Evolutionary conservation across 306 rosid genomes (phyloP).

Genomic region (Prunus salicina): DNA sequence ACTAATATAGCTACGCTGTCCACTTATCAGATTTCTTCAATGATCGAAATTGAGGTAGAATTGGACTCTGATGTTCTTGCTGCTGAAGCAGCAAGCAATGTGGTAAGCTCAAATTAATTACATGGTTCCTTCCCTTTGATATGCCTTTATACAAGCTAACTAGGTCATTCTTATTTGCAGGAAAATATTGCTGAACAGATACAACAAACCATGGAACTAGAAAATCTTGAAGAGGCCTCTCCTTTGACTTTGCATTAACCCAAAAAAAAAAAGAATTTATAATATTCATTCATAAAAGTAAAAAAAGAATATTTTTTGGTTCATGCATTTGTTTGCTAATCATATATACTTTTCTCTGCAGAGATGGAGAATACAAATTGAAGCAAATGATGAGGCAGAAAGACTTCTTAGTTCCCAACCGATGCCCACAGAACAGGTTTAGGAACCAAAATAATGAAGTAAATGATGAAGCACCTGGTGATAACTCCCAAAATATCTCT

Average conservation of each 20-base stretch:
- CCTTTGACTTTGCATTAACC: not conserved
- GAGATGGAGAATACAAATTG: conserved; percentile 84
- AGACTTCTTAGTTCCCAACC: conserved; percentile 80
- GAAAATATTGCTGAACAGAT: conserved; percentile 80
- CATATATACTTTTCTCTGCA: conserved; percentile 13
- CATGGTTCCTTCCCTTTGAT: conserved; percentile 17
- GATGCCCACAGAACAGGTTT: conserved; percentile 46
- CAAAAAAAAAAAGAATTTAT: too few species aligned
- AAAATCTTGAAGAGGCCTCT: conserved; percentile 87
- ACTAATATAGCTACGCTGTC: conserved; percentile 19
- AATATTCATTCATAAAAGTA: not conserved
- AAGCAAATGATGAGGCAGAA: conserved; percentile 94
- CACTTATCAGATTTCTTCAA: conserved; percentile 70
- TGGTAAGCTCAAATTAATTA: conserved; percentile 41
- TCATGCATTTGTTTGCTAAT: not conserved
- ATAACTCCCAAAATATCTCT: conserved; percentile 6
- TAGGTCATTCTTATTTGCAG: conserved; percentile 39
- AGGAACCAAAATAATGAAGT: conserved; percentile 3
- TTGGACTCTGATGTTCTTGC: conserved; percentile 89
- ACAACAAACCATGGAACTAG: conserved; percentile 91
- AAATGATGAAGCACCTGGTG: not conserved
- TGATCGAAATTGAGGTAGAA: conserved; percentile 97
- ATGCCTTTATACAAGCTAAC: conserved; percentile 5
- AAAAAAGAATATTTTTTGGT: not conserved
- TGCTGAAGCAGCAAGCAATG: conserved; percentile 80